Percentiles rank a stretch among this genome's conserved stretches.
Conservation (phyloP, 805 yeast species). For the Sugiyamaella americana region DNA sequence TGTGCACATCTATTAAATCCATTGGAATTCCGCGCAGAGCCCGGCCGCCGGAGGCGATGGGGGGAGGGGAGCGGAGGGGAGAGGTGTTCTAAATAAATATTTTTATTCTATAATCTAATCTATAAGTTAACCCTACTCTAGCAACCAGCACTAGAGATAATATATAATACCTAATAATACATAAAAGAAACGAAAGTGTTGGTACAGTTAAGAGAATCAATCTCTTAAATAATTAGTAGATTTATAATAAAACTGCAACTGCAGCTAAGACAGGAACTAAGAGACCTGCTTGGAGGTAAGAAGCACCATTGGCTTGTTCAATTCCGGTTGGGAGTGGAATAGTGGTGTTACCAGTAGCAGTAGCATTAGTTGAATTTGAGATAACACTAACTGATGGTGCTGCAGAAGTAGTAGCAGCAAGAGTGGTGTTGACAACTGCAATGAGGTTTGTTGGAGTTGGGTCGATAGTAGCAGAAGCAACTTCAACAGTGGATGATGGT, state of each 20-base stretch:
- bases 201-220: too few relatives aligned
- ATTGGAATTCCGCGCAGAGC: too few relatives aligned
- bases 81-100: too few relatives aligned
- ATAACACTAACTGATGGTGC: background rate
- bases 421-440: constrained; percentile 1
- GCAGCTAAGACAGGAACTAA: constrained; percentile 1
- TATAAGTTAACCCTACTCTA: background rate
- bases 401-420: constrained; percentile 2
- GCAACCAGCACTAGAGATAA: background rate
- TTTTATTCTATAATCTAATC: too few relatives aligned
- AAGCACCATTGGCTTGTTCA: constrained; percentile 3
- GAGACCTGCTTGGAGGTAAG: constrained; percentile 2
- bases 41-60: too few relatives aligned
- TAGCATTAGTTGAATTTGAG: constrained; percentile 4
- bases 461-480: background rate
- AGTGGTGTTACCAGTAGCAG: constrained; percentile 1
- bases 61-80: too few relatives aligned
- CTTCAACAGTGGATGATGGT: background rate
- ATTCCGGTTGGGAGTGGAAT: background rate
- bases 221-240: background rate
- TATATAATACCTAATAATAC: background rate
- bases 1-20: too few relatives aligned
- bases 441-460: background rate
- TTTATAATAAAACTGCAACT: constrained; percentile 4
- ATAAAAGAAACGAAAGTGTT: background rate